Percentiles rank a stretch among this genome's conserved stretches.
phyloP scores from a whole-genome alignment of 2,329 filamentous ascomycete species.

The Zasmidium citrigriseum region DNA sequence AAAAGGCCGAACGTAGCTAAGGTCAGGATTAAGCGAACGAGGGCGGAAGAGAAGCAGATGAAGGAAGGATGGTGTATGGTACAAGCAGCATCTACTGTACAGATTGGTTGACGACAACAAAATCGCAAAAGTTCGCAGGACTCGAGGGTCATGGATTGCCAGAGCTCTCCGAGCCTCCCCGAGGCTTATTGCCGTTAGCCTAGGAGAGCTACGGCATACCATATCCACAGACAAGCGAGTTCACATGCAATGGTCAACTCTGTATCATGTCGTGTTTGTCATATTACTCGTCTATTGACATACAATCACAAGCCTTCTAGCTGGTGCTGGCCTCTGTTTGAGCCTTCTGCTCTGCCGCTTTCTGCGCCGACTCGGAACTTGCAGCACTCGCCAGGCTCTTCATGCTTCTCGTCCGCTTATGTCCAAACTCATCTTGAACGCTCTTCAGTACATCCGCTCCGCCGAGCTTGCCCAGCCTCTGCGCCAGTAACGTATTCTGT shows the following conservation, averaged over 20 bases:
- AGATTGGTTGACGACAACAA: neutral
- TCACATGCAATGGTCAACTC: neutral
- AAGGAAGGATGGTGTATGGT: neutral
- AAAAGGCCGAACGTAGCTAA: too few relatives aligned
- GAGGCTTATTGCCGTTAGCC: too few relatives aligned
- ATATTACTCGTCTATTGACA: neutral
- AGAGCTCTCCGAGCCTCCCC: neutral
- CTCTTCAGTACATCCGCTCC: conserved; percentile 32
- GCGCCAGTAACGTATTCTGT: conserved; percentile 57
- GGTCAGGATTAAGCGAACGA: neutral
- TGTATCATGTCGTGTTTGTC: too few relatives aligned
- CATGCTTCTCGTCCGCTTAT: conserved; percentile 13
- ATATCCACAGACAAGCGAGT: too few relatives aligned
- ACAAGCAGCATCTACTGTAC: conserved; percentile 2
- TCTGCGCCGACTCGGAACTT: conserved; percentile 1
- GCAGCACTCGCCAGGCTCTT: conserved; percentile 15
- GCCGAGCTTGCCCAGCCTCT: conserved; percentile 37
- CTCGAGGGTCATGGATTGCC: neutral
- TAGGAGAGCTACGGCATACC: too few relatives aligned
- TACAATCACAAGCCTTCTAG: neutral
- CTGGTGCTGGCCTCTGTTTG: neutral
- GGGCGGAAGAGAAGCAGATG: neutral
- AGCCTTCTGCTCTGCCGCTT: neutral
- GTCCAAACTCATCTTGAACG: conserved; percentile 19
- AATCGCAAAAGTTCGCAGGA: neutral